Conservation (phyloP, 2,329 filamentous ascomycete genomes). For the Colletotrichum australisinense region DNA sequence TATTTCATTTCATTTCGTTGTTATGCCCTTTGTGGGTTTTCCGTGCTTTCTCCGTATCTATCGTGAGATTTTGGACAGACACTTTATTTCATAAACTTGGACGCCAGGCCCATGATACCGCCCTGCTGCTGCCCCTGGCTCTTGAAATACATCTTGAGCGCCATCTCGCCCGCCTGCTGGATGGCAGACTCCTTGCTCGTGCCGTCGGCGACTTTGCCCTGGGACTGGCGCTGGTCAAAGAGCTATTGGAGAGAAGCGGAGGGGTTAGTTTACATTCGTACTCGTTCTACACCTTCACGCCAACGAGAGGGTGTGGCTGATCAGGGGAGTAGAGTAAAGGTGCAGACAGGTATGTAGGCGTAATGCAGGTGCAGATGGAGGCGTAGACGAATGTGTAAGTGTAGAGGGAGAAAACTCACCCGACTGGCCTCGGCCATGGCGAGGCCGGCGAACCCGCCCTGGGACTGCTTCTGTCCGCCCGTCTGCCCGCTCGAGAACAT, state of each 20-base stretch:
- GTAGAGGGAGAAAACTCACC: conserved; percentile 52
- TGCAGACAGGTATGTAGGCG: too few species aligned
- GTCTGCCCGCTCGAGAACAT: conserved; percentile 74
- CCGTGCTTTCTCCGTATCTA: too few species aligned
- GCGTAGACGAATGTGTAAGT: too few species aligned
- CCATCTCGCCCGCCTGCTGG: conserved; percentile 84
- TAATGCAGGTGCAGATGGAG: too few species aligned
- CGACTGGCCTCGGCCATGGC: conserved; percentile 91
- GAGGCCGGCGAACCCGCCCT: conserved; percentile 85
- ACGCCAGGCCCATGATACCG: conserved; percentile 60
- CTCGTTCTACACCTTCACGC: too few species aligned
- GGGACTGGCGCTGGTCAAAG: conserved; percentile 68
- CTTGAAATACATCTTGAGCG: conserved; percentile 92
- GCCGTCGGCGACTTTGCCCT: conserved; percentile 64
- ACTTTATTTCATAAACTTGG: conserved; percentile 56
- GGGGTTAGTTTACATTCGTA: not conserved
- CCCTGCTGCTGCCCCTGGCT: conserved; percentile 68
- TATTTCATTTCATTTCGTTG: too few species aligned
- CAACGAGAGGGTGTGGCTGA: not conserved
- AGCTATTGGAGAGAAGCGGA: conserved; percentile 51
- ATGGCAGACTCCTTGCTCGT: conserved; percentile 85
- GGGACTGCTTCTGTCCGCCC: conserved; percentile 62
- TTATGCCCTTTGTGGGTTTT: too few species aligned
- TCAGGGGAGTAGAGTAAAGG: not conserved
- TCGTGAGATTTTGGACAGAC: too few species aligned